These are phyloP conservation scores for Globisporangium nunn DNA, from an alignment of 352 stramenopile species.

Conservation along the genomic window DNA sequence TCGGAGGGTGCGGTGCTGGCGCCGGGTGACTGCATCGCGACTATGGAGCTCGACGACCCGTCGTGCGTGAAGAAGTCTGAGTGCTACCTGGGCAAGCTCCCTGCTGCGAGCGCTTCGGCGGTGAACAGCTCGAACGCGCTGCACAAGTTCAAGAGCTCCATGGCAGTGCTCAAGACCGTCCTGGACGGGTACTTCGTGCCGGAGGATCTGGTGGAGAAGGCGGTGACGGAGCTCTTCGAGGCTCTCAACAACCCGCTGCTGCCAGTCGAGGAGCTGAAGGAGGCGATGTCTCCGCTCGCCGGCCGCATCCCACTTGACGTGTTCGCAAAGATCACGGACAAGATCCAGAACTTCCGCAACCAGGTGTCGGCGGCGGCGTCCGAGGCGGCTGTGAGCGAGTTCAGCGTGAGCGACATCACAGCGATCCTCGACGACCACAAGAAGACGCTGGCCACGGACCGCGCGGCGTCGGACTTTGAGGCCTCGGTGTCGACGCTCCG, in stretches of 20 bases:
- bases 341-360: conserved; percentile 68
- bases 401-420: conserved; percentile 48
- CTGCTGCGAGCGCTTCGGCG: conserved; percentile 19
- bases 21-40: conserved; percentile 95
- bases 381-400: conserved; percentile 19
- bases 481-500: conserved; percentile 55
- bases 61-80: conserved; percentile 93
- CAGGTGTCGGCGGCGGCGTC: conserved; percentile 21
- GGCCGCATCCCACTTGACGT: conserved; percentile 93
- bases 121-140: conserved; percentile 38
- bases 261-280: conserved; percentile 93
- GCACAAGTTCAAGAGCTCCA: conserved; percentile 65
- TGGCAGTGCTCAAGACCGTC: conserved; percentile 87
- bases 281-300: conserved; percentile 94
- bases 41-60: conserved; percentile 96
- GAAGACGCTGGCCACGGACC: conserved; percentile 39
- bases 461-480: conserved; percentile 67
- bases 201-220: conserved; percentile 75
- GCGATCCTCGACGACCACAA: conserved; percentile 64
- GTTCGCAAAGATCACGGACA: conserved; percentile 86
- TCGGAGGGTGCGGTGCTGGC: conserved; percentile 95
- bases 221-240: conserved; percentile 84
- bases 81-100: conserved; percentile 86
- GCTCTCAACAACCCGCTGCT: conserved; percentile 65
- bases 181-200: conserved; percentile 92